A percentile compares a stretch with the other conserved stretches of the same genome.
phyloP scores from a whole-genome alignment of 306 rosid genomes.

The Trifolium fragiferum region DNA sequence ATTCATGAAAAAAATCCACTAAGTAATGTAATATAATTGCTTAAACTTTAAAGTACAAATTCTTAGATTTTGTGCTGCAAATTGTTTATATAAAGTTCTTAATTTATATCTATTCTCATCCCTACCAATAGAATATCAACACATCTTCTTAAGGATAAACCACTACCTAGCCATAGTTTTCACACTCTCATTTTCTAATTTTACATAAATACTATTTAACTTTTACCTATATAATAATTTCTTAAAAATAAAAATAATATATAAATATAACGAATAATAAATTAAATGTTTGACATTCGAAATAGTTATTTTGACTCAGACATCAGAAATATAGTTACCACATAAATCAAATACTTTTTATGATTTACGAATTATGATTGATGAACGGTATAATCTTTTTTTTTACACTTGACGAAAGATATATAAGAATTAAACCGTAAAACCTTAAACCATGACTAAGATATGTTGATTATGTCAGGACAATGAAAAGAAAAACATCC shows the following conservation, averaged over 20 bases:
- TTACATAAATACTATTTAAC: not conserved
- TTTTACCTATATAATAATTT: not conserved
- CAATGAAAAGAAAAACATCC: conserved; percentile 87
- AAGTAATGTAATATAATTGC: not conserved
- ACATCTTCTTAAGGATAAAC: not conserved
- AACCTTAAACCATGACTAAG: no score
- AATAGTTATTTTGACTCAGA: no score
- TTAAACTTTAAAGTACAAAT: not conserved
- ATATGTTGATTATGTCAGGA: conserved; percentile 54
- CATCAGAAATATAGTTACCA: no score
- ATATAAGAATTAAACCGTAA: no score
- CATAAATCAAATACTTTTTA: no score
- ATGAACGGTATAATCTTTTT: not conserved
- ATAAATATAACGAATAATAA: no score
- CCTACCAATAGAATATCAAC: conserved; percentile 8
- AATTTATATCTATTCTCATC: not conserved
- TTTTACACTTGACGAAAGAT: no score
- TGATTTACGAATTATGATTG: no score
- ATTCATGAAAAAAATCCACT: conserved; percentile 12
- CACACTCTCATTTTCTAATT: not conserved
- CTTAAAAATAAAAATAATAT: not conserved
- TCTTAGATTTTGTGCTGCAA: not conserved
- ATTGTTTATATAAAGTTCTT: not conserved
- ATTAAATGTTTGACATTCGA: no score
- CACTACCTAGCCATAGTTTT: not conserved